Percentiles rank a stretch among this genome's conserved stretches.
These are phyloP conservation scores for Extremus antarcticus DNA, from an alignment of 495 filamentous ascomycete genomes.

Conservation along the genomic window DNA sequence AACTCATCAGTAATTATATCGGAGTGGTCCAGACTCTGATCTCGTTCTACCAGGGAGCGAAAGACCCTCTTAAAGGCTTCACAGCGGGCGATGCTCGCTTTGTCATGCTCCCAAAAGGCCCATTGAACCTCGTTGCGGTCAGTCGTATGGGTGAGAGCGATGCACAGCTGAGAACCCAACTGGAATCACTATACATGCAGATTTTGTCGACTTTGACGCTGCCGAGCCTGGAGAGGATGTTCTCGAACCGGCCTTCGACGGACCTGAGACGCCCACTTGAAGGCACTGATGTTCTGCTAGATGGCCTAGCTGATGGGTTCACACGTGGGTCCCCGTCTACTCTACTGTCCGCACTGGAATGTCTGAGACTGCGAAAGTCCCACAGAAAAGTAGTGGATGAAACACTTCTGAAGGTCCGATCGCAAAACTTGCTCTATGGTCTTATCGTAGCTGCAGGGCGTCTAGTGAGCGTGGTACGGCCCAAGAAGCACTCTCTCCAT, in stretches of 20 bases:
- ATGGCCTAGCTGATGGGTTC: conserved; percentile 86
- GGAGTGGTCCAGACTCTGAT: conserved; percentile 97
- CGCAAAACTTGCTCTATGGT: conserved; percentile 74
- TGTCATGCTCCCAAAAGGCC: conserved; percentile 69
- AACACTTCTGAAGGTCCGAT: conserved; percentile 65
- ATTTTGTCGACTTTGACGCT: conserved; percentile 91
- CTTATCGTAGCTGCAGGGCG: conserved; percentile 87
- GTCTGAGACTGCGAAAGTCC: conserved; percentile 73
- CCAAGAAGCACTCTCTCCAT: conserved; percentile 89
- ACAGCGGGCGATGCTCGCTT: conserved; percentile 75
- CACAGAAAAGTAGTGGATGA: conserved; percentile 81
- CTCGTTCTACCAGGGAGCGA: conserved; percentile 78
- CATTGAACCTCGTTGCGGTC: conserved; percentile 87
- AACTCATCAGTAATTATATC: conserved; percentile 80
- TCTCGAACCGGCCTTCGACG: conserved; percentile 78
- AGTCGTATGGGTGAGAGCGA: conserved; percentile 87
- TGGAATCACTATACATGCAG: conserved; percentile 95
- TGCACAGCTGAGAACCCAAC: conserved; percentile 69
- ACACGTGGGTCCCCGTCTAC: conserved; percentile 83
- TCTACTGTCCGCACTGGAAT: conserved; percentile 82
- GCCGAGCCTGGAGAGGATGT: conserved; percentile 77
- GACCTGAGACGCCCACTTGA: conserved; percentile 87
- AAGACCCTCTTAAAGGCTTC: conserved; percentile 68
- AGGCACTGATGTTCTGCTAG: conserved; percentile 83
- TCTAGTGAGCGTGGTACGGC: conserved; percentile 86